These are phyloP conservation scores for Staphylotrichum tortipilum DNA, from an alignment of 495 filamentous ascomycete genomes.

Conservation along the genomic window DNA sequence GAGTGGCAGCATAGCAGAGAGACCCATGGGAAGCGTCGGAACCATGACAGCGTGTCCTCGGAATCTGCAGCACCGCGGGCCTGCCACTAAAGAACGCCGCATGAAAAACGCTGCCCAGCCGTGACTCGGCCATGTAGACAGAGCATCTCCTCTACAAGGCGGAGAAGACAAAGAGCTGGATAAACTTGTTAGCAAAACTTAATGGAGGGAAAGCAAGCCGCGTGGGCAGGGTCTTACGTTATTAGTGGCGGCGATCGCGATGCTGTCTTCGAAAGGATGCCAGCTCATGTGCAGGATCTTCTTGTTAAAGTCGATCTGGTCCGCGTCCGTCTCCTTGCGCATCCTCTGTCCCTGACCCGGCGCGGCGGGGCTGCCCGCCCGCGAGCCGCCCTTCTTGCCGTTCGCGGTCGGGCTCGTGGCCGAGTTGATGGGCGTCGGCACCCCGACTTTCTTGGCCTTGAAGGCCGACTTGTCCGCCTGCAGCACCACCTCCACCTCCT, in stretches of 20 bases:
- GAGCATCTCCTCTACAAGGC: constrained; percentile 55
- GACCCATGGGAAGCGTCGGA: no score
- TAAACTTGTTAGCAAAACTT: constrained; percentile 15
- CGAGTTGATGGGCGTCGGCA: constrained; percentile 92
- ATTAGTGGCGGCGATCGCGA: constrained; percentile 98
- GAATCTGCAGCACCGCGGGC: not conserved
- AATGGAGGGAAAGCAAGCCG: not conserved
- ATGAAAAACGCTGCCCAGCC: not conserved
- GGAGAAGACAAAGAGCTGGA: constrained; percentile 94
- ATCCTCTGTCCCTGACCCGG: constrained; percentile 80
- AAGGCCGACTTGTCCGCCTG: constrained; percentile 98
- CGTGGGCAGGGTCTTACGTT: constrained; percentile 54
- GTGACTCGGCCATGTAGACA: not conserved
- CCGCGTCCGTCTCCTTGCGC: constrained; percentile 98
- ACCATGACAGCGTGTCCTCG: no score
- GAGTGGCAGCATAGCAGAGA: no score
- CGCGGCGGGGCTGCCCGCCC: constrained; percentile 83
- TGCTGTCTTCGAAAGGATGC: constrained; percentile 99
- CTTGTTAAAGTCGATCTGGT: constrained; percentile 99
- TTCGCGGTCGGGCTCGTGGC: constrained; percentile 60
- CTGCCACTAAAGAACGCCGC: not conserved
- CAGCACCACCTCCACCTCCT: constrained; percentile 93
- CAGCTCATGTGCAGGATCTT: constrained; percentile 99
- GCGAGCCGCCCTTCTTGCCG: constrained; percentile 72
- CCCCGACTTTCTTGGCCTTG: constrained; percentile 98